Evolutionary conservation across 2,329 filamentous ascomycete genomes (phyloP).

Genomic region (Herpomyces periplanetae): DNA sequence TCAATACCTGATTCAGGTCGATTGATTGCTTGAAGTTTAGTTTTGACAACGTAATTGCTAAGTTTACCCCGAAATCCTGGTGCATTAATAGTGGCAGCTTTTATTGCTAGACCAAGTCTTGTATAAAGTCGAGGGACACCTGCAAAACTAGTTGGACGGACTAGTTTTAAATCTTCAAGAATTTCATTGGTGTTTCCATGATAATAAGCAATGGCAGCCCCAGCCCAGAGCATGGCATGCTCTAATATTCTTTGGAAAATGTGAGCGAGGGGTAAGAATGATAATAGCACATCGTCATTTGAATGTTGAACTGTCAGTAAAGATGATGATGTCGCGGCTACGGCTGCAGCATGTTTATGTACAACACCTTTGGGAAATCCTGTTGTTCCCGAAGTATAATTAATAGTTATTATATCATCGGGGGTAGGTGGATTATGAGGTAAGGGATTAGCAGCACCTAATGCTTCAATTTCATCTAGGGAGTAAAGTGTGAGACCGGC

Average conservation of each 20-base stretch:
- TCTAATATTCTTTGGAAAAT: constrained; percentile 67
- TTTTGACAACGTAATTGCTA: constrained; percentile 33
- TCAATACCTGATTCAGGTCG: constrained; percentile 15
- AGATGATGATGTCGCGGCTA: constrained; percentile 24
- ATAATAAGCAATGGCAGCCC: constrained; percentile 53
- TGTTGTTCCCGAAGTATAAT: constrained; percentile 59
- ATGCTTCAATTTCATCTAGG: constrained; percentile 35
- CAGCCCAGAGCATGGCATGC: constrained; percentile 27
- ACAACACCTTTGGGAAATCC: constrained; percentile 48
- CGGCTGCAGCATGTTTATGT: constrained; percentile 39
- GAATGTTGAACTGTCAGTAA: constrained; percentile 18
- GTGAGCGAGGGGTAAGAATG: constrained; percentile 71
- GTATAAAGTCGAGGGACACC: constrained; percentile 78
- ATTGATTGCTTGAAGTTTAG: constrained; percentile 42
- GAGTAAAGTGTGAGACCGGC: constrained; percentile 39
- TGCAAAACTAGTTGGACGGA: constrained; percentile 43
- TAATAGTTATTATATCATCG: constrained; percentile 50
- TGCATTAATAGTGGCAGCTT: constrained; percentile 33
- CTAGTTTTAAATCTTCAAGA: constrained; percentile 57
- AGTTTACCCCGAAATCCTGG: constrained; percentile 41
- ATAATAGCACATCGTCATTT: constrained; percentile 25
- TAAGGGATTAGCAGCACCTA: constrained; percentile 28
- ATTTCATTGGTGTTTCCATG: constrained; percentile 55
- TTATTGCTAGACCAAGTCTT: constrained; percentile 48
- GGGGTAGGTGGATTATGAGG: constrained; percentile 28